Percentiles rank a stretch among this genome's conserved stretches.
These are phyloP conservation scores for Zymoseptoria crescenta DNA, from an alignment of 2,329 filamentous ascomycete species.

Conservation along the genomic window DNA sequence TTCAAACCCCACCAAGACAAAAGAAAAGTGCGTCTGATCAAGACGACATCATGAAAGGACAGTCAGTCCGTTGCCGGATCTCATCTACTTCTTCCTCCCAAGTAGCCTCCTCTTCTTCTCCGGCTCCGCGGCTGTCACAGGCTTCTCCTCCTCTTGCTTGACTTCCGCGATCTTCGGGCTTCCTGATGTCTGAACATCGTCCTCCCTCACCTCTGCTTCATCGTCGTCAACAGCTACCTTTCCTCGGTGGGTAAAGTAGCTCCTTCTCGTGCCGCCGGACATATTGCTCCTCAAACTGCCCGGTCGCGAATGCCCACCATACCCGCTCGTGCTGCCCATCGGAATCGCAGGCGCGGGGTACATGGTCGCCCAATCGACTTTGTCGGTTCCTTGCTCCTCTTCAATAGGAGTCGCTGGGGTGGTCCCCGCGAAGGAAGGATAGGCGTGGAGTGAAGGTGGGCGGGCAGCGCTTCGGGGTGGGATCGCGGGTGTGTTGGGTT, in stretches of 20 bases:
- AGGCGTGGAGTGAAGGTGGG: neutral
- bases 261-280: slow-evolving; percentile 16
- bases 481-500: neutral
- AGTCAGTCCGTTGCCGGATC: neutral
- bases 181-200: slow-evolving; percentile 1
- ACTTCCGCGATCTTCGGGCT: slow-evolving; percentile 1
- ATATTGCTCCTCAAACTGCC: neutral
- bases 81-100: slow-evolving; percentile 15
- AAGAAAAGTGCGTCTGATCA: neutral
- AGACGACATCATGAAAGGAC: neutral
- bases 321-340: neutral
- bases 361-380: neutral
- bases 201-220: slow-evolving; percentile 1
- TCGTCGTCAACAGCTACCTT: slow-evolving; percentile 15
- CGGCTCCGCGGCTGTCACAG: neutral
- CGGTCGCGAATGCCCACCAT: neutral
- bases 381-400: neutral
- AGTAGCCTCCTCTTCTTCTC: slow-evolving; percentile 24
- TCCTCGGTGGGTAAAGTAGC: slow-evolving; percentile 25
- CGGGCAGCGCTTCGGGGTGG: neutral
- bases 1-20: neutral
- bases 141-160: slow-evolving; percentile 1
- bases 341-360: neutral
- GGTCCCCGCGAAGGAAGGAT: neutral
- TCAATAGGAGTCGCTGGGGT: neutral